These are phyloP conservation scores for Gorgonomyces haynaldii DNA, from an alignment of 192 early-diverging fungal species.

Conservation along the genomic window DNA sequence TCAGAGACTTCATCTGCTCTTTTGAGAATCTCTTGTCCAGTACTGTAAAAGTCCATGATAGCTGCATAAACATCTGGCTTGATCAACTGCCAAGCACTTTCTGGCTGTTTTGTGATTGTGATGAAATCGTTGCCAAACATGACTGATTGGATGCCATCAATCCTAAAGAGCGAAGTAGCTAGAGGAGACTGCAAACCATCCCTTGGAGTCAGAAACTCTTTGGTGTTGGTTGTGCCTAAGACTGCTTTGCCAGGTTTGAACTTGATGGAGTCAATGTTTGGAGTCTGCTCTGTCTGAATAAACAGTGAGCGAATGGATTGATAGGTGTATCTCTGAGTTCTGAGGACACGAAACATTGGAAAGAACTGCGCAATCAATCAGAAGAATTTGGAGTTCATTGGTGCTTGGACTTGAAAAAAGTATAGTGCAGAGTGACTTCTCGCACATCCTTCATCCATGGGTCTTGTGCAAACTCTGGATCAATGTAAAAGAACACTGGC, in stretches of 20 bases:
- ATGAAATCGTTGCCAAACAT: constrained; percentile 93
- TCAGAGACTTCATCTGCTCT: constrained; percentile 30
- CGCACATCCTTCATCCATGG: constrained; percentile 90
- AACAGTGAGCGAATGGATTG: constrained; percentile 31
- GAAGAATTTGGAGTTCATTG: no score
- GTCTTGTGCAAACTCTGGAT: not conserved
- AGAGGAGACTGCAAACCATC: constrained; percentile 66
- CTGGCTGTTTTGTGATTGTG: constrained; percentile 81
- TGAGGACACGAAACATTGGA: no score
- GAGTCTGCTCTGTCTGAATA: constrained; percentile 71
- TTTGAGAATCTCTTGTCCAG: constrained; percentile 65
- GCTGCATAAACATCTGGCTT: constrained; percentile 72
- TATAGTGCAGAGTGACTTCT: constrained; percentile 86
- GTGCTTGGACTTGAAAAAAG: constrained; percentile 74
- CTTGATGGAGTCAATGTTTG: constrained; percentile 90
- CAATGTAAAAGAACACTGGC: no score
- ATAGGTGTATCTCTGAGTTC: no score
- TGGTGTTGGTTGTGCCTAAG: constrained; percentile 25
- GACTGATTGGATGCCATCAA: constrained; percentile 84
- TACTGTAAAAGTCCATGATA: constrained; percentile 81
- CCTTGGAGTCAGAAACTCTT: constrained; percentile 72
- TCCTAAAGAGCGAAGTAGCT: constrained; percentile 78
- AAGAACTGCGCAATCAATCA: no score
- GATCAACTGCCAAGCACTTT: constrained; percentile 82
- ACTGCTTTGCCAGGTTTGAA: constrained; percentile 91